Evolutionary conservation across 305 asterid genomes (phyloP), one percentile per base, ranked within the genome.

Genomic region (Salvia sclarea): DNA sequence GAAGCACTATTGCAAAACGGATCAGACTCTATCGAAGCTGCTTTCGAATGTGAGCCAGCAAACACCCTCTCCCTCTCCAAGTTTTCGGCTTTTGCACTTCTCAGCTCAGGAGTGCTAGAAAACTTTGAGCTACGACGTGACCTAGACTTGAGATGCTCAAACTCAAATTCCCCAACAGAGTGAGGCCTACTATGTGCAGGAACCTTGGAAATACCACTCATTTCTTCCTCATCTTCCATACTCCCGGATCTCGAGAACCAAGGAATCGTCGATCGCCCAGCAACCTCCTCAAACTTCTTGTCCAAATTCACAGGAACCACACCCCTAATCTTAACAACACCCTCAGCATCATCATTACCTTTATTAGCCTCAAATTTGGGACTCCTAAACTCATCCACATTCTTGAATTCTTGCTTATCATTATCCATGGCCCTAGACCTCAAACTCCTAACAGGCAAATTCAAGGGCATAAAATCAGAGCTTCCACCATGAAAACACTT

Each of bases 401-500:
- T 49, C 12, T 53, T 49, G 67, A 55, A 28, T 57, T 78, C 84
- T 69, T 62, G 72, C 10, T 71, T 71, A 33, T 65, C 86, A 77
- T 40, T 33, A 20, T 72, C 85, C 37, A 44, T 30, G 80, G 33
- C 47, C 52, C 77, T 79, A 17, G 93, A 75, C 78, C 86, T 82
- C 63, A 92, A 73, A 68, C 92, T 90, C 79, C 98, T 85, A 69
- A 88, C 64, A 5, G 97, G 95, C 76, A 92, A 72, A 77, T 88
- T 85, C 81, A 92, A 81, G 38, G 95, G 91, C 76, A 77, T 90
- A 75, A 81, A 75, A 54, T 86, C 86, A 73, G 75, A 70, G 62
- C 69, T 41, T 18, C 58, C 83, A 65, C 76, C 84, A 43, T 48
- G 38, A 66, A 31, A 70, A 70, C 64, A 64, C 18, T 79, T 75